A percentile compares a stretch with the other conserved stretches of the same genome.
Conservation (phyloP, 805 yeast genomes). For the Jamesozyma jinghongensis region DNA sequence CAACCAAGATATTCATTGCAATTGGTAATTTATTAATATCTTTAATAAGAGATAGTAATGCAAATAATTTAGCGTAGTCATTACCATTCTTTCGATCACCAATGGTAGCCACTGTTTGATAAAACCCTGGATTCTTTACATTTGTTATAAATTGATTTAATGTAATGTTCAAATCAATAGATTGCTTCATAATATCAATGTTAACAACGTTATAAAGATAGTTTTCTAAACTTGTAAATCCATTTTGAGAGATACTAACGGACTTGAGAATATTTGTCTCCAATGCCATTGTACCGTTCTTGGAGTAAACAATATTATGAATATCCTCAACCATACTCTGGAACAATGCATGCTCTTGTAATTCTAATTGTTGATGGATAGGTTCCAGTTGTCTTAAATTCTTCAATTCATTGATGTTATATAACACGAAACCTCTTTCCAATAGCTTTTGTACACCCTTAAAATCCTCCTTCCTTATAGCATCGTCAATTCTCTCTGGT, state of each 20-base stretch:
- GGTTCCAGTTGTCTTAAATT: conserved; percentile 44
- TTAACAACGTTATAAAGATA: conserved; percentile 48
- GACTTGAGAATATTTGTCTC: conserved; percentile 21
- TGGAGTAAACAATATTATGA: conserved; percentile 57
- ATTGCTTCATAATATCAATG: conserved; percentile 45
- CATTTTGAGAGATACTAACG: conserved; percentile 16
- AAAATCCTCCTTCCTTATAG: conserved; percentile 62
- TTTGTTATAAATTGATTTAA: conserved; percentile 27
- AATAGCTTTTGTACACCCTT: conserved; percentile 54
- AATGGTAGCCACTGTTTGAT: not conserved
- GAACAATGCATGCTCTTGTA: conserved; percentile 52
- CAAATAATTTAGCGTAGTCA: conserved; percentile 30
- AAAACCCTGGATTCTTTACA: conserved; percentile 1
- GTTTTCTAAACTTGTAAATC: conserved; percentile 41
- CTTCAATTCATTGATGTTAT: conserved; percentile 49
- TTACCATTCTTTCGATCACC: conserved; percentile 6
- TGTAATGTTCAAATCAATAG: conserved; percentile 32
- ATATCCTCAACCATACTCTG: conserved; percentile 72
- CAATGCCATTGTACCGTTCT: conserved; percentile 18
- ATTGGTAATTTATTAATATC: conserved; percentile 54
- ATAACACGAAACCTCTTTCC: conserved; percentile 35
- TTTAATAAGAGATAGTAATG: conserved; percentile 48
- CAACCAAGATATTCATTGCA: conserved; percentile 45
- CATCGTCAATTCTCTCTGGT: conserved; percentile 56
- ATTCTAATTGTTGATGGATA: conserved; percentile 42